These are phyloP conservation scores for Umbelopsis sp. DNA, from an alignment of 371 early-diverging fungal species.

Conservation along the genomic window DNA sequence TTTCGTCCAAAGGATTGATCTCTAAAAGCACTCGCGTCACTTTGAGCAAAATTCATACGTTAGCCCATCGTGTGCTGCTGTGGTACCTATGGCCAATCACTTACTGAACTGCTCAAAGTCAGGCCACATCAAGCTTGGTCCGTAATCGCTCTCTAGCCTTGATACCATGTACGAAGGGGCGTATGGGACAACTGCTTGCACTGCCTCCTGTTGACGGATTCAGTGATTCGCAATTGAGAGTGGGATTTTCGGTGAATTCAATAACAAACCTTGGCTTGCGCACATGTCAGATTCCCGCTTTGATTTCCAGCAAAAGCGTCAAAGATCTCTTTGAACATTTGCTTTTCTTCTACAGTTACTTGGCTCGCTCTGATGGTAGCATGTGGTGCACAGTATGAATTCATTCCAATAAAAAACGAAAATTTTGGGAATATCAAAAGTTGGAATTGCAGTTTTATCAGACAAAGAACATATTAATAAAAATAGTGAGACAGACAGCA, in stretches of 20 bases:
- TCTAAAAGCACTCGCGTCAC: slow-evolving; percentile 8
- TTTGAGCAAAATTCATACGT: neutral
- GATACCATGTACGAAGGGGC: neutral
- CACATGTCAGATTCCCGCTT: neutral
- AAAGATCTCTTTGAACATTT: neutral
- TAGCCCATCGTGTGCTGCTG: neutral
- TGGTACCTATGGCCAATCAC: neutral
- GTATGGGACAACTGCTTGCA: neutral
- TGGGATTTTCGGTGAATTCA: neutral
- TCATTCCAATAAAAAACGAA: neutral
- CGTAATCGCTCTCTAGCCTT: neutral
- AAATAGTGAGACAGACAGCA: neutral
- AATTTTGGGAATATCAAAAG: neutral
- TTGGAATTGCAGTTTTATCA: neutral
- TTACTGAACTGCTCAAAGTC: slow-evolving; percentile 13
- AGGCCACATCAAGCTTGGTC: neutral
- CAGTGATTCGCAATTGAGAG: neutral
- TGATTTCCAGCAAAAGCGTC: neutral
- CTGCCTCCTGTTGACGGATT: neutral
- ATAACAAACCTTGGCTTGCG: slow-evolving; percentile 1
- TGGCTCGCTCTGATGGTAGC: neutral
- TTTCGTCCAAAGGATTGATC: neutral
- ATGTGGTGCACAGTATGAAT: neutral
- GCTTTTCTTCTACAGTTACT: neutral
- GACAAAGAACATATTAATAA: too few relatives aligned